Conservation (phyloP, 139 green algal species). For the Diplosphaera chodatii region DNA sequence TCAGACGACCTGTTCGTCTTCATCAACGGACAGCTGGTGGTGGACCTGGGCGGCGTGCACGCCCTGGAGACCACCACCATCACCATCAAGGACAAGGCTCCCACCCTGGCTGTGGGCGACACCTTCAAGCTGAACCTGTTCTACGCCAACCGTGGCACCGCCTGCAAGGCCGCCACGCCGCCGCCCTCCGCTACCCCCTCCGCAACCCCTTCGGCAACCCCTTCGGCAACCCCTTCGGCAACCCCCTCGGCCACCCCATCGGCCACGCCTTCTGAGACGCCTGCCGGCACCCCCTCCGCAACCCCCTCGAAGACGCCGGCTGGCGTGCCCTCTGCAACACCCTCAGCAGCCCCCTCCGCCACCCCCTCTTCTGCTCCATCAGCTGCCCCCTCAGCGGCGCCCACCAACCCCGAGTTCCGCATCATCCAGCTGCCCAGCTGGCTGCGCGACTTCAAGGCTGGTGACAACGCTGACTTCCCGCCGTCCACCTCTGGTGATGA, state of each 20-base stretch:
- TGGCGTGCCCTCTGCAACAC: too few species aligned
- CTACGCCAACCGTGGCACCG: background rate
- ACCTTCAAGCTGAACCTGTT: background rate
- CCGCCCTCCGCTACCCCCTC: background rate
- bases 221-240: background rate
- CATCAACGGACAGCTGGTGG: background rate
- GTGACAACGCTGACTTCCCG: background rate
- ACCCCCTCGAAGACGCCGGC: background rate
- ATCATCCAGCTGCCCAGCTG: background rate
- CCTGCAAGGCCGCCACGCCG: background rate
- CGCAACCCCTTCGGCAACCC: background rate
- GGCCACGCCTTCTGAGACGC: background rate
- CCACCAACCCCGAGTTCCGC: background rate
- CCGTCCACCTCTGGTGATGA: background rate
- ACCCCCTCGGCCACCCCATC: background rate
- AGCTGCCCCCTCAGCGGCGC: too few species aligned
- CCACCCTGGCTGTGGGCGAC: background rate
- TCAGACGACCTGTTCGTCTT: background rate
- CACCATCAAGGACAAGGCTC: background rate
- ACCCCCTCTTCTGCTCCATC: background rate
- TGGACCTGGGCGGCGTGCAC: background rate
- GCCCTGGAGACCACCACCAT: background rate
- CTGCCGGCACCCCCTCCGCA: too few species aligned
- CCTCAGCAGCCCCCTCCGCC: background rate
- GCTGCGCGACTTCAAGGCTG: background rate